phyloP scores from a whole-genome alignment of 2,329 filamentous ascomycete genomes.

The Claviceps cyperi region DNA sequence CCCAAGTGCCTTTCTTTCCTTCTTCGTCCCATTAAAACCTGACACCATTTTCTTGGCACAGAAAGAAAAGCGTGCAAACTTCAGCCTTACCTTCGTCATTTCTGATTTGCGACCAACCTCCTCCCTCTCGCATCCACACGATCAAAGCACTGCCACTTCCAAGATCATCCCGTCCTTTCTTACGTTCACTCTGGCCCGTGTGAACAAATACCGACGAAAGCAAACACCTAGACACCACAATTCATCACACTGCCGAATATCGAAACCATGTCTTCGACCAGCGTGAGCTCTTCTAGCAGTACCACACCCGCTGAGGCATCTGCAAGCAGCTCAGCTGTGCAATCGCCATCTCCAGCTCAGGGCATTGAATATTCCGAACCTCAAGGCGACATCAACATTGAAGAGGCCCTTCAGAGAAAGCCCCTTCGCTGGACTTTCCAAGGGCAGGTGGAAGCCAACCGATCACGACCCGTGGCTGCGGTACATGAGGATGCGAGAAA shows the following conservation, averaged over 20 bases:
- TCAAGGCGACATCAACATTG: constrained; percentile 23
- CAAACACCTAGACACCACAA: not conserved
- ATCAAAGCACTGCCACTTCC: not conserved
- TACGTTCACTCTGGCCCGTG: too few relatives aligned
- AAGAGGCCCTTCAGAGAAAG: constrained; percentile 27
- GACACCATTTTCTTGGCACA: too few relatives aligned
- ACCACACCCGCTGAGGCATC: not conserved
- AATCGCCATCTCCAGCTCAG: constrained; percentile 21
- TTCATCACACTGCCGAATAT: not conserved
- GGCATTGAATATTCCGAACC: constrained; percentile 25
- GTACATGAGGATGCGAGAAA: constrained; percentile 19
- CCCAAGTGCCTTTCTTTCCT: not conserved
- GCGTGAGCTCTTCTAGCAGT: not conserved
- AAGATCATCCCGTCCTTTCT: too few relatives aligned
- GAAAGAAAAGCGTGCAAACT: too few relatives aligned
- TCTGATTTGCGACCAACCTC: too few relatives aligned
- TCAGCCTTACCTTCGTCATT: too few relatives aligned
- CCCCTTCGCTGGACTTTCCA: constrained; percentile 28
- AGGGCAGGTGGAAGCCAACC: constrained; percentile 20
- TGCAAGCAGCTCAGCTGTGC: not conserved
- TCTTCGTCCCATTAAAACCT: not conserved
- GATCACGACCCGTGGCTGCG: constrained; percentile 11
- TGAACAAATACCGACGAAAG: too few relatives aligned
- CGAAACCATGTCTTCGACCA: not conserved
- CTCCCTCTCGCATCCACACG: not conserved